Evolutionary conservation across 225 moss, liverwort and hornwort genomes (phyloP), one percentile per base, ranked within the genome.

Genomic region (Bryum argenteum): DNA sequence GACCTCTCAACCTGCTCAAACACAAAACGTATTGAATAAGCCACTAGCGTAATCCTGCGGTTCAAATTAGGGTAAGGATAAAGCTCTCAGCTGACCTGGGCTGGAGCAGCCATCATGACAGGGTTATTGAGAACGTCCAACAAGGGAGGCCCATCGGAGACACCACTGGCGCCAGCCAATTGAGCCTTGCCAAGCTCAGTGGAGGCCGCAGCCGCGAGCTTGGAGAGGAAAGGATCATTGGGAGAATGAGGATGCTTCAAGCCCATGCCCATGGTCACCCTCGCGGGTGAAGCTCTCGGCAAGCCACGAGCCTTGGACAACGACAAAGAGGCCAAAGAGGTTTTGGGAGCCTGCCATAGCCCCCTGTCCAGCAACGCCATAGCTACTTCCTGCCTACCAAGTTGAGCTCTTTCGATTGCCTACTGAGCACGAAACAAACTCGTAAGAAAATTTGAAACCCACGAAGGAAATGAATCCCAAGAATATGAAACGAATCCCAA

Each of bases 61-160:
- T 8, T 3, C 45, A 14, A 14, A 8, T 48, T 48, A 48, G 14
- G 7, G 18, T 12, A 1, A 1, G 18, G 17, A 15, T 40, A 53
- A 61, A 15, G 39, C 33, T 28, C 50, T 73, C 75, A 15, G 22
- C 33, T 33, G 4, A 94, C 97, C 91, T 98, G 98, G 66, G 98
- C 98, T 40, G 98, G 98, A 80, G 98, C 98, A 67, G 98, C 98
- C 98, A 98, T 98, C 88, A 92, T 82, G 48, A 88, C 80, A 4
- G 90, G 85, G 61, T 94, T 91, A 8, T 87, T 65, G 7, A 98
- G 65, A 54, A 98, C 60, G 62, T 92, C 94, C 75, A 98, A 70
- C 84, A 98, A 76, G 20, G 97, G 97, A 23, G 92, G 97, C 3
- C 81, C 82, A 55, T 92, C 91, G 11, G 87, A 84, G 12, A 79